phyloP scores from a whole-genome alignment of 2,329 filamentous ascomycete species.

The Trichoderma asperellum region DNA sequence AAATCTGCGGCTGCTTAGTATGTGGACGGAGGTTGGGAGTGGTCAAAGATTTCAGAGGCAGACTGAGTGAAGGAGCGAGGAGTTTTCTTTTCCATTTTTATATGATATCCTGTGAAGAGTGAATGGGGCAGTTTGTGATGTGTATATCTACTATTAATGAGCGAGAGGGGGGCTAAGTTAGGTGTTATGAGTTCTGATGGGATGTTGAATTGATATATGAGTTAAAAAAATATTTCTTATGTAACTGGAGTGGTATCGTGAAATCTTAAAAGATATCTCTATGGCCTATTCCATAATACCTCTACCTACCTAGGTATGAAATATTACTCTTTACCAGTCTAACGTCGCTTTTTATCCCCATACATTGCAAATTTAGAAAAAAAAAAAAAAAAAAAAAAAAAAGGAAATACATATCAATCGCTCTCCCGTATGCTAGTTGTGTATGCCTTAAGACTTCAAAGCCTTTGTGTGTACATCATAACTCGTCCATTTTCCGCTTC shows the following conservation, averaged over 20 bases:
- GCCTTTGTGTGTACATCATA: slow-evolving; percentile 7
- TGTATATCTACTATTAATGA: slow-evolving; percentile 1
- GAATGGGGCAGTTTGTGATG: background rate
- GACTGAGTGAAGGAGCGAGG: background rate
- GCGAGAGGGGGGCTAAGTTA: background rate
- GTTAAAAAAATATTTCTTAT: background rate
- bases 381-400: too few species aligned
- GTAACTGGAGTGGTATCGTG: background rate
- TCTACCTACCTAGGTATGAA: too few species aligned
- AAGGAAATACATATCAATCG: background rate
- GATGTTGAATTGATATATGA: background rate
- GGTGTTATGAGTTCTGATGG: background rate
- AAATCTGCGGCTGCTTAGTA: slow-evolving; percentile 17
- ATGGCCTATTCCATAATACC: background rate
- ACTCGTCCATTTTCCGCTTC: slow-evolving; percentile 33
- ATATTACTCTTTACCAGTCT: background rate
- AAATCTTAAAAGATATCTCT: background rate
- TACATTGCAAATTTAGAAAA: background rate
- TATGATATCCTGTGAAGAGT: slow-evolving; percentile 21
- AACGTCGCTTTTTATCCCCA: background rate
- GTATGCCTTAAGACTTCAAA: background rate
- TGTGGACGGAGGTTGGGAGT: slow-evolving; percentile 1
- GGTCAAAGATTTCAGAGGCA: background rate
- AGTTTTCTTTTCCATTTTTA: background rate
- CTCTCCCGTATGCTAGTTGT: background rate